These are phyloP conservation scores for Starmerella scarabaei DNA, from an alignment of 805 yeast species.

Conservation along the genomic window DNA sequence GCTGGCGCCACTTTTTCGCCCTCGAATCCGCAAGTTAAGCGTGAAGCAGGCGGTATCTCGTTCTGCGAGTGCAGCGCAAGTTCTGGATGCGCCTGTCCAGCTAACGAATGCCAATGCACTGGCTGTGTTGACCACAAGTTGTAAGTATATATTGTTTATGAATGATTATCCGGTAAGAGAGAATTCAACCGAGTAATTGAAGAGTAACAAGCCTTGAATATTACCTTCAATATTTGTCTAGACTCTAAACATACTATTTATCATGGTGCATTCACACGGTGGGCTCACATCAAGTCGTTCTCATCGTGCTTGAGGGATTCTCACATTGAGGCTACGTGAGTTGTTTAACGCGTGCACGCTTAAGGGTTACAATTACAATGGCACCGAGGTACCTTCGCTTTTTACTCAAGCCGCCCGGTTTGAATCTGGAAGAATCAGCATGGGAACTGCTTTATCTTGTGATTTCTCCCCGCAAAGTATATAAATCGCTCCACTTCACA, in stretches of 20 bases:
- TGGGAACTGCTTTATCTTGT: constrained; percentile 79
- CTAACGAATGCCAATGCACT: constrained; percentile 15
- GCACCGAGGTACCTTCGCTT: constrained; percentile 30
- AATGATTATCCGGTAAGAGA: neutral
- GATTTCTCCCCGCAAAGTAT: constrained; percentile 67
- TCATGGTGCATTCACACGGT: too few relatives aligned
- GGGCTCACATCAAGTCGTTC: too few relatives aligned
- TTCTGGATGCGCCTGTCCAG: constrained; percentile 14
- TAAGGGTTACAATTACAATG: too few relatives aligned
- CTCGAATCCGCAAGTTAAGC: too few relatives aligned
- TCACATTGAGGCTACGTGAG: too few relatives aligned
- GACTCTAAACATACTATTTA: too few relatives aligned
- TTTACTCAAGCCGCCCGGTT: constrained; percentile 57
- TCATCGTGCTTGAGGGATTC: too few relatives aligned
- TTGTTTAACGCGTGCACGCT: too few relatives aligned
- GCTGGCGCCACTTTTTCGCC: too few relatives aligned
- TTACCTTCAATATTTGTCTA: too few relatives aligned
- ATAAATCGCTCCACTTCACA: constrained; percentile 67
- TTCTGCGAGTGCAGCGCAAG: constrained; percentile 15
- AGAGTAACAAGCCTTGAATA: too few relatives aligned
- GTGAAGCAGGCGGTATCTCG: constrained; percentile 15
- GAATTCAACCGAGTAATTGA: neutral
- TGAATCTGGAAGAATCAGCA: constrained; percentile 83
- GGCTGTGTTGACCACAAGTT: constrained; percentile 17
- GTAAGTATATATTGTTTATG: neutral